Base-by-base conservation (phyloP, 1,284 basidiomycete species). In the Ceratobasidium sp. region DNA sequence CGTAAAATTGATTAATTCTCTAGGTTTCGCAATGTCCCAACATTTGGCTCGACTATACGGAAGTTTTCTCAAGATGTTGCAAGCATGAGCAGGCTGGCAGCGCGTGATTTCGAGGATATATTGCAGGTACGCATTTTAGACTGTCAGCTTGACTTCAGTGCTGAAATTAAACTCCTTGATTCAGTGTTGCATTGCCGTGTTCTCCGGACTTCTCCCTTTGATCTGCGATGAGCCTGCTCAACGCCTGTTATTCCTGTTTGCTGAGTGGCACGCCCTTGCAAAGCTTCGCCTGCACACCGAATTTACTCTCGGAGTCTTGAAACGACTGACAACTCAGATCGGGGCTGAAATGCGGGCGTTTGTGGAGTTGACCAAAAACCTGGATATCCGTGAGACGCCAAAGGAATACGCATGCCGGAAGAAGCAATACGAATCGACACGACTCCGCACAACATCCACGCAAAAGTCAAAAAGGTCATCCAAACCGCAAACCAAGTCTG, bases 241-340 rank as follows among this genome's bases (percentile, higher is more conserved):
- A 7, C 56, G 74, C 1, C 72, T 81, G 0, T 73, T 81, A 0
- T 80, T 73, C 72, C n/a, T 40, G 0, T n/a, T 77, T 1, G 75
- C 75, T 0, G 42, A 76, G 14, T 78, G 78, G 77, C 80, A 81
- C 62, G 77, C 72, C 0, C 54, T 79, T 1, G 78, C 78, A 0
- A 80, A 81, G 70, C 73, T 80, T 23, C 75, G 78, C 1, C 70
- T 79, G 40, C 79, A 80, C 56, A 80, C 78, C 1, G 76, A 78
- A 11, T 49, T 40, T 0, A 77, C 79, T 0, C 59, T 80, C 0
- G 25, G n/a, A 0, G 21, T 73, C n/a, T 69, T 81, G 1, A 58
- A 76, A 0, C 12, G 44, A 8, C 21, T 71, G 0, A 80, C 78
- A 1, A 54, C 58, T 0, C 21, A 73, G 0, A 70, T 82, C 6